Evolutionary conservation across 495 filamentous ascomycete genomes (phyloP), one percentile per base, ranked within the genome.

Genomic region (Tuber brumale): DNA sequence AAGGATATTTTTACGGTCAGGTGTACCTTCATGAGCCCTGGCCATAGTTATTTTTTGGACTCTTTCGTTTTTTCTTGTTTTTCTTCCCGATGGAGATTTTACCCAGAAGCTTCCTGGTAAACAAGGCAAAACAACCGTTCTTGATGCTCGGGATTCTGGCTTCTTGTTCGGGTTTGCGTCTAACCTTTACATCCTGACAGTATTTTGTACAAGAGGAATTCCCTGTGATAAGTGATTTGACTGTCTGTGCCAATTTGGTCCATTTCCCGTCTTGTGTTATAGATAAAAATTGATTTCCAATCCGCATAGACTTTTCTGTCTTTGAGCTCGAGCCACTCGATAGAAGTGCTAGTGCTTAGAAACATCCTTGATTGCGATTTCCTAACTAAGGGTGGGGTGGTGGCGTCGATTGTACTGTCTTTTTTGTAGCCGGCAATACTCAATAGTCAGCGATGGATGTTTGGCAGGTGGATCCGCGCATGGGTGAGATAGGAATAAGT

Each of bases 181-280:
- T 31, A 16, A 31, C 27, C 8, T 31, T 61, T 61, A 4, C 9
- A 39, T 4, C 37, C 37, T 4, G 1, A 42, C 41, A 85, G 43
- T 14, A 86, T 81, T 69, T 39, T 39, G 37, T 39, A 10, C 51
- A 61, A 61, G 51, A n/a, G 51, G 23, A 61, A 61, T 27, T 3
- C 10, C 51, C n/a, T 27, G 23, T 5, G 9, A 61, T 27, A 14
- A 0, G n/a, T 61, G n/a, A 0, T 57, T 61, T 27, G 0, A 27
- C 10, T 57, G n/a, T 27, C 1, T 61, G 7, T 12, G 23, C 14
- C 3, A 8, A n/a, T 27, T 3, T 4, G 23, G 46, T 23, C 19
- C 7, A 51, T 23, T 9, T 27, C 27, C 51, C n/a, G 51, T 3
- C 2, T 19, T 12, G 51, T 27, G n/a, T 48, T 27, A 27, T 3